Conservation (phyloP, 768 basidiomycete species). For the Boletus vermiculosoides region DNA sequence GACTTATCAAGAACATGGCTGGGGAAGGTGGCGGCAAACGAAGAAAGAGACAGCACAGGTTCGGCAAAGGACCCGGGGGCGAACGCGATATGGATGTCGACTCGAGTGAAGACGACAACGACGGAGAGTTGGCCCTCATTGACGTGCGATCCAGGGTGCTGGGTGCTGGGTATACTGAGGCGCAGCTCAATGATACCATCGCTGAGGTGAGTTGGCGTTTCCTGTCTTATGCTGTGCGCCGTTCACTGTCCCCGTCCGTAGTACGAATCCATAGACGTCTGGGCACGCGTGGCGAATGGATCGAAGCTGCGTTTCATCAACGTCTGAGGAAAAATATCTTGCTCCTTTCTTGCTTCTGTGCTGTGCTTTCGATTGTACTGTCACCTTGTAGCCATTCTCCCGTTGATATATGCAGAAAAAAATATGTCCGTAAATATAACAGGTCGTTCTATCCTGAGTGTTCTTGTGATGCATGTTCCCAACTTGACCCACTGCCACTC, state of each 20-base stretch:
- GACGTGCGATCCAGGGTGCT: constrained; percentile 86
- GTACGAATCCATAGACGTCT: constrained; percentile 87
- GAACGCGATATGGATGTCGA: constrained; percentile 71
- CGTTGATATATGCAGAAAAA: constrained; percentile 17
- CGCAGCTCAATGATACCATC: constrained; percentile 84
- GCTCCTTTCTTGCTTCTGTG: background rate
- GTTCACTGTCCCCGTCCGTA: constrained; percentile 34
- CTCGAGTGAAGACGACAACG: constrained; percentile 66
- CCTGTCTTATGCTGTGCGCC: background rate
- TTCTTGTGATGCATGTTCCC: constrained; percentile 65
- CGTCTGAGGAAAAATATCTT: constrained; percentile 18
- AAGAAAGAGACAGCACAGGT: constrained; percentile 46
- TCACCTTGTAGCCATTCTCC: constrained; percentile 10
- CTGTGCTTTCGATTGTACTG: constrained; percentile 15
- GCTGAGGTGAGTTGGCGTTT: constrained; percentile 52
- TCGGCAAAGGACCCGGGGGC: constrained; percentile 69
- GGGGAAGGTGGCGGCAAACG: constrained; percentile 39
- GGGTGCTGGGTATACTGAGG: constrained; percentile 87
- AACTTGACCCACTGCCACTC: constrained; percentile 57
- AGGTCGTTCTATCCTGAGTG: constrained; percentile 19
- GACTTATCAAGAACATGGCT: constrained; percentile 88
- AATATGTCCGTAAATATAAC: constrained; percentile 23
- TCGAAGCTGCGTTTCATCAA: constrained; percentile 73
- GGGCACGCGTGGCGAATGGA: constrained; percentile 79
- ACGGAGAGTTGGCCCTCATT: constrained; percentile 74